A percentile compares a stretch with the other conserved stretches of the same genome.
These are phyloP conservation scores for Entrophospora sp. DNA, from an alignment of 192 early-diverging fungal species.

Conservation along the genomic window DNA sequence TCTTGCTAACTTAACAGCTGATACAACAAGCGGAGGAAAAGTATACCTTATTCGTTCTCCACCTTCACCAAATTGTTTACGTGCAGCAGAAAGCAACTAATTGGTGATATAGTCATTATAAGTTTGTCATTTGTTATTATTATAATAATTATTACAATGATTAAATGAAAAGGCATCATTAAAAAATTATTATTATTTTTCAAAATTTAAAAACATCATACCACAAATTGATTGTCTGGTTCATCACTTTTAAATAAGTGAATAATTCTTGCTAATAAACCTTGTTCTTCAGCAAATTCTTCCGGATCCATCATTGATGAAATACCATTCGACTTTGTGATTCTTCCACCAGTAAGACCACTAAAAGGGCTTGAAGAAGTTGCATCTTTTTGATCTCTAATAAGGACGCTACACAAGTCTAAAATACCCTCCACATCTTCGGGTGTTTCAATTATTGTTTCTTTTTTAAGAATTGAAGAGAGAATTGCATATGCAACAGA, in stretches of 20 bases:
- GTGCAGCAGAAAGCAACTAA: constrained; percentile 68
- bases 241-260: constrained; percentile 66
- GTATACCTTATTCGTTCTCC: constrained; percentile 89
- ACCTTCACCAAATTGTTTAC: constrained; percentile 83
- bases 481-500: constrained; percentile 74
- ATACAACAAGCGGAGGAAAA: constrained; percentile 76
- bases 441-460: constrained; percentile 54
- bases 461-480: constrained; percentile 57
- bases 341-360: constrained; percentile 18
- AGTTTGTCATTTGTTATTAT: too few relatives aligned
- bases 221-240: constrained; percentile 69
- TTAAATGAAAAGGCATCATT: too few relatives aligned
- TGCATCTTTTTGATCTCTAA: constrained; percentile 74
- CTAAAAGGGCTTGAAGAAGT: constrained; percentile 36
- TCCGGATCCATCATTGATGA: constrained; percentile 65
- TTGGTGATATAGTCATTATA: neutral
- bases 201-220: too few relatives aligned
- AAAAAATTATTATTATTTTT: too few relatives aligned
- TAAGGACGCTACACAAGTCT: constrained; percentile 70
- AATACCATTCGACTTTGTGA: neutral
- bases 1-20: constrained; percentile 56
- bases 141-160: too few relatives aligned
- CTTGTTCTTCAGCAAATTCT: constrained; percentile 88
- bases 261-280: constrained; percentile 70
- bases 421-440: constrained; percentile 74